Percentiles rank a stretch among this genome's conserved stretches.
Conservation (phyloP, 1,284 basidiomycete species). For the Ustilago lituana region DNA sequence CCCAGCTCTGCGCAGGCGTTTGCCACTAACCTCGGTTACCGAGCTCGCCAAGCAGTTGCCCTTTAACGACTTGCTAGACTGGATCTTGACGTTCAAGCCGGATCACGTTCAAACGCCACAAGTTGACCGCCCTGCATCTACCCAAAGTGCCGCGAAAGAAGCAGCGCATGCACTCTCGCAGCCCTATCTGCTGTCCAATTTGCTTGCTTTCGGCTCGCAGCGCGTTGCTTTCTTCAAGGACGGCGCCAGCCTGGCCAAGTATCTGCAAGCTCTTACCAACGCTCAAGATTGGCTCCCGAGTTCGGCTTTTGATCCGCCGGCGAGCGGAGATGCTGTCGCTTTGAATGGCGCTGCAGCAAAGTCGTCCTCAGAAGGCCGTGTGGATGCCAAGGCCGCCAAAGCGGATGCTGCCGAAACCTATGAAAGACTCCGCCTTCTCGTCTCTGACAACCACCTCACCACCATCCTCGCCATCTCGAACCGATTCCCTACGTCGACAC, state of each 20-base stretch:
- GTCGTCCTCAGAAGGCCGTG: not conserved
- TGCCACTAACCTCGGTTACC: constrained; percentile 48
- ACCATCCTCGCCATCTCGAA: constrained; percentile 53
- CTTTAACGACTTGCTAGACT: constrained; percentile 41
- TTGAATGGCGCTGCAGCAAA: not conserved
- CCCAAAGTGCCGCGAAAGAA: constrained; percentile 11
- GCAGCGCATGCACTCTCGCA: constrained; percentile 17
- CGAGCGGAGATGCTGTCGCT: not conserved
- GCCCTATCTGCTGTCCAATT: constrained; percentile 53
- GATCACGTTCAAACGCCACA: not conserved
- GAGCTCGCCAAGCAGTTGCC: constrained; percentile 54
- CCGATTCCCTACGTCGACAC: constrained; percentile 50
- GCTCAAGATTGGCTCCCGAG: constrained; percentile 52
- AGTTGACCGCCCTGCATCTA: not conserved
- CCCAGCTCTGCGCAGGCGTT: constrained; percentile 41
- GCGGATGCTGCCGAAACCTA: constrained; percentile 37
- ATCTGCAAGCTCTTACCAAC: constrained; percentile 54
- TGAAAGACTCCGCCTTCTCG: constrained; percentile 43
- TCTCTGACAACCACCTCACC: constrained; percentile 53
- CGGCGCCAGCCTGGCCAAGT: constrained; percentile 32
- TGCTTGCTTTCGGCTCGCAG: constrained; percentile 49
- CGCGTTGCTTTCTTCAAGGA: constrained; percentile 51
- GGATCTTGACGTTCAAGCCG: constrained; percentile 23
- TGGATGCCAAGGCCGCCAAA: not conserved
- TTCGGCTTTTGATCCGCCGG: constrained; percentile 16